phyloP scores from a whole-genome alignment of 2,329 filamentous ascomycete species.

The Scorias spongiosa region DNA sequence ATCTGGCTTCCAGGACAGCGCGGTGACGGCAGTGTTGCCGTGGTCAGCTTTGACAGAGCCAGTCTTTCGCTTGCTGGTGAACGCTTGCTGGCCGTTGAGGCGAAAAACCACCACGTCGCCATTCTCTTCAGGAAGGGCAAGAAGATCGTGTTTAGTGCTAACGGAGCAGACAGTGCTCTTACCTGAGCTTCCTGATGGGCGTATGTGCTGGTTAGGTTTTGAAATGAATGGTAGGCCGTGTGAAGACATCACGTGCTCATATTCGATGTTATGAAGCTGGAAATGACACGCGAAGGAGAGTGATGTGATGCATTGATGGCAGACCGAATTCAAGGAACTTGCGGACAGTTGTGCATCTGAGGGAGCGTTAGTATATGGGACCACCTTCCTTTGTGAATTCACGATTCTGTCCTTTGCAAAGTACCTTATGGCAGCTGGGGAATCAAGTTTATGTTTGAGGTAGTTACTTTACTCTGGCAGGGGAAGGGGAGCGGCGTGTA shows the following conservation, averaged over 20 bases:
- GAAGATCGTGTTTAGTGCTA: background rate
- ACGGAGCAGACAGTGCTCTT: background rate
- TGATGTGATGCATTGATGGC: background rate
- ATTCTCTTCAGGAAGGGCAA: constrained; percentile 25
- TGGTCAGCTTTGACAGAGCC: constrained; percentile 7
- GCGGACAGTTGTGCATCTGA: no score
- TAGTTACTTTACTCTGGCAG: no score
- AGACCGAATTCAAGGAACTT: no score
- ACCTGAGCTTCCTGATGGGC: background rate
- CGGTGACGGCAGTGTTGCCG: constrained; percentile 16
- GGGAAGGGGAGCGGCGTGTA: no score
- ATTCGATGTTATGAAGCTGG: background rate
- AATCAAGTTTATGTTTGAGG: no score
- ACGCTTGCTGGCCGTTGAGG: constrained; percentile 57
- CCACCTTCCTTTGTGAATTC: no score
- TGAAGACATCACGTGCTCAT: background rate
- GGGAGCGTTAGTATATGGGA: no score
- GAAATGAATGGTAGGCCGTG: background rate
- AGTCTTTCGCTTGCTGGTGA: constrained; percentile 32
- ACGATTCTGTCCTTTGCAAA: no score
- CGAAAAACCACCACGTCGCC: constrained; percentile 62
- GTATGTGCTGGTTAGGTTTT: background rate
- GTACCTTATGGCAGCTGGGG: no score
- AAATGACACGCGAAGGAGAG: background rate
- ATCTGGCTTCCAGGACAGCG: constrained; percentile 32